Evolutionary conservation across 2,329 filamentous ascomycete species (phyloP).

Genomic region (Talaromyces rugulosus): DNA sequence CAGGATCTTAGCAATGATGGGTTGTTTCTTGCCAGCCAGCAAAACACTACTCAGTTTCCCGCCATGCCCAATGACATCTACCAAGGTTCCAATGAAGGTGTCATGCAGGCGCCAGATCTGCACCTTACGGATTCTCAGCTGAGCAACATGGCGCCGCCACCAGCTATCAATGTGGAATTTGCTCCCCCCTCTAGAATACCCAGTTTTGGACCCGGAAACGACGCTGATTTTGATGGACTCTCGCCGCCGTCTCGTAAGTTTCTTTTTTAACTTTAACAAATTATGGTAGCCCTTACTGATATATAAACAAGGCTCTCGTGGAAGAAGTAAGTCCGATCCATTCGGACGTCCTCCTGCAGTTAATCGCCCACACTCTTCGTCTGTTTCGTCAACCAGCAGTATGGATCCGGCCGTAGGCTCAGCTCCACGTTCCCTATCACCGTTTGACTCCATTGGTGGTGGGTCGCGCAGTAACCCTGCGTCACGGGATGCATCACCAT

Average conservation of each 20-base stretch:
- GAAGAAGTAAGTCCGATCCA: slow-evolving; percentile 60
- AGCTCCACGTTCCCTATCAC: slow-evolving; percentile 42
- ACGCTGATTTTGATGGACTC: slow-evolving; percentile 68
- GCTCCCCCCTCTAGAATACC: slow-evolving; percentile 68
- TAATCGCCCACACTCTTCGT: slow-evolving; percentile 37
- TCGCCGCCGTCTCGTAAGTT: slow-evolving; percentile 65
- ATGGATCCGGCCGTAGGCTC: slow-evolving; percentile 27
- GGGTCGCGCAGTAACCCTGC: slow-evolving; percentile 32
- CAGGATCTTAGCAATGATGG: slow-evolving; percentile 52
- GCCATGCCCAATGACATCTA: slow-evolving; percentile 50
- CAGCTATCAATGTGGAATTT: slow-evolving; percentile 90
- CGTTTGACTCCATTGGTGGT: slow-evolving; percentile 27
- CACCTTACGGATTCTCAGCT: slow-evolving; percentile 59
- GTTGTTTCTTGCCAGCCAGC: slow-evolving; percentile 43
- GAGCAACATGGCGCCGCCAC: slow-evolving; percentile 83
- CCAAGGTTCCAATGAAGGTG: slow-evolving; percentile 36
- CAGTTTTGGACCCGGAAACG: slow-evolving; percentile 63
- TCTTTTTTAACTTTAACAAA: neutral
- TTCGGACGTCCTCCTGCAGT: slow-evolving; percentile 32
- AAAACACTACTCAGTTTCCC: slow-evolving; percentile 47
- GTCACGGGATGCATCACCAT: slow-evolving; percentile 43
- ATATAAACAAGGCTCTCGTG: slow-evolving; percentile 45
- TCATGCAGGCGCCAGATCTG: slow-evolving; percentile 42
- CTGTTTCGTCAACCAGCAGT: slow-evolving; percentile 28
- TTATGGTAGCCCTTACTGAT: neutral